Evolutionary conservation across 1,284 basidiomycete species (phyloP).

Genomic region (Cystobasidium pallidum): DNA sequence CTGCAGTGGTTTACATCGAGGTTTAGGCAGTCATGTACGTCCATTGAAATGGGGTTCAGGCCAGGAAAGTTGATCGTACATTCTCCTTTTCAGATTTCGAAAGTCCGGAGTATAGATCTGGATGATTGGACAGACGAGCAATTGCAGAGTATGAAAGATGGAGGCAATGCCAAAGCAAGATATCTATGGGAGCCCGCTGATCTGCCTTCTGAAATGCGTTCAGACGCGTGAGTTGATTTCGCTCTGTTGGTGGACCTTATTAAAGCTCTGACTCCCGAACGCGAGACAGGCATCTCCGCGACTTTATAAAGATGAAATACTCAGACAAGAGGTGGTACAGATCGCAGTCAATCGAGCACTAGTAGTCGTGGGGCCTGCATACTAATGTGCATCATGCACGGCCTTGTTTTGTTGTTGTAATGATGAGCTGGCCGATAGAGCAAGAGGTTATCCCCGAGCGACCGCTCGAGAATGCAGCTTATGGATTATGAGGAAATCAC

Average conservation of each 20-base stretch:
- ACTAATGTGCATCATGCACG: no score
- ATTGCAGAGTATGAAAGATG: slow-evolving; percentile 55
- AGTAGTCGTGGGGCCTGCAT: background rate
- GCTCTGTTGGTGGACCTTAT: no score
- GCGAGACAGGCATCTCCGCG: slow-evolving; percentile 51
- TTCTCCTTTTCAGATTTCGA: background rate
- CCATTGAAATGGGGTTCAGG: slow-evolving; percentile 50
- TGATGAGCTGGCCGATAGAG: background rate
- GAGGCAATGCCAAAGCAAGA: slow-evolving; percentile 59
- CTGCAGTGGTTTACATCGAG: slow-evolving; percentile 61
- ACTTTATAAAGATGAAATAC: slow-evolving; percentile 58
- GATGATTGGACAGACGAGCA: slow-evolving; percentile 58
- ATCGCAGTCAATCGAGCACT: background rate
- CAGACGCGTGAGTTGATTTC: slow-evolving; percentile 53
- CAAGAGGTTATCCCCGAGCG: background rate
- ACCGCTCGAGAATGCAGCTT: background rate
- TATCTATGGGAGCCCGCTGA: slow-evolving; percentile 57
- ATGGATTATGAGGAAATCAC: background rate
- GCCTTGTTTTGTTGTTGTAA: slow-evolving; percentile 32
- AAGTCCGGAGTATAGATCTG: background rate
- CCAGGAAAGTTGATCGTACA: background rate
- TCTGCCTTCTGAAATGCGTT: slow-evolving; percentile 50
- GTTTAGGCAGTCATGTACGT: slow-evolving; percentile 61
- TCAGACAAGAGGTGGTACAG: slow-evolving; percentile 54
- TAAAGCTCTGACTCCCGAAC: background rate